Evolutionary conservation across 495 filamentous ascomycete species (phyloP).

Genomic region (Tuber borchii): DNA sequence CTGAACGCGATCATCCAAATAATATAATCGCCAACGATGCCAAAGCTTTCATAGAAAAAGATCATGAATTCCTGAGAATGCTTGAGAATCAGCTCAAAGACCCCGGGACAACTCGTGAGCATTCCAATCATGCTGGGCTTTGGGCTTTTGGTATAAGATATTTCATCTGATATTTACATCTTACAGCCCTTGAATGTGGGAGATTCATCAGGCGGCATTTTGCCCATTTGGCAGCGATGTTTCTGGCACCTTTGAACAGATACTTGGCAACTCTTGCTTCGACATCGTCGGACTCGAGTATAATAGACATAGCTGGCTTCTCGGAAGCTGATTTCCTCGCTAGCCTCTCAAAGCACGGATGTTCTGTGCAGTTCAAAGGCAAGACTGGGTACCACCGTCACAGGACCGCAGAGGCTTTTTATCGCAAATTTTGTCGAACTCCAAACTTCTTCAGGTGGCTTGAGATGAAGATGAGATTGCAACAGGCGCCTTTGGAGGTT

Average conservation of each 20-base stretch:
- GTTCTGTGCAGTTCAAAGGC: conserved; percentile 39
- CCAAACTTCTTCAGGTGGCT: conserved; percentile 41
- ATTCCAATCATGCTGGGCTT: conserved; percentile 3
- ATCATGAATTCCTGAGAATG: conserved; percentile 37
- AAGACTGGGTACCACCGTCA: conserved; percentile 38
- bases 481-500: conserved; percentile 16
- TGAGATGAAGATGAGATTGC: conserved; percentile 41
- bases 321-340: conserved; percentile 40
- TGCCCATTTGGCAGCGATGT: conserved; percentile 36
- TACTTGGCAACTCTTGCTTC: conserved; percentile 38
- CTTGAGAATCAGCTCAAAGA: conserved; percentile 36
- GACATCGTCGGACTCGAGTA: conserved; percentile 24
- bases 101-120: conserved; percentile 33
- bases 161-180: conserved; percentile 8
- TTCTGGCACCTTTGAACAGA: conserved; percentile 40
- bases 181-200: conserved; percentile 33
- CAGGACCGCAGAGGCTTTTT: conserved; percentile 38
- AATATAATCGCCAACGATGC: conserved; percentile 38
- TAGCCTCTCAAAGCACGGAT: conserved; percentile 41
- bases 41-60: conserved; percentile 39
- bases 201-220: conserved; percentile 40
- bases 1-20: conserved; percentile 32
- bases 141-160: background rate
- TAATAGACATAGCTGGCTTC: conserved; percentile 40
- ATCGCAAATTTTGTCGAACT: conserved; percentile 39